Base-by-base conservation (phyloP, 352 stramenopile species). In the Phytophthora fragariaefolia region DNA sequence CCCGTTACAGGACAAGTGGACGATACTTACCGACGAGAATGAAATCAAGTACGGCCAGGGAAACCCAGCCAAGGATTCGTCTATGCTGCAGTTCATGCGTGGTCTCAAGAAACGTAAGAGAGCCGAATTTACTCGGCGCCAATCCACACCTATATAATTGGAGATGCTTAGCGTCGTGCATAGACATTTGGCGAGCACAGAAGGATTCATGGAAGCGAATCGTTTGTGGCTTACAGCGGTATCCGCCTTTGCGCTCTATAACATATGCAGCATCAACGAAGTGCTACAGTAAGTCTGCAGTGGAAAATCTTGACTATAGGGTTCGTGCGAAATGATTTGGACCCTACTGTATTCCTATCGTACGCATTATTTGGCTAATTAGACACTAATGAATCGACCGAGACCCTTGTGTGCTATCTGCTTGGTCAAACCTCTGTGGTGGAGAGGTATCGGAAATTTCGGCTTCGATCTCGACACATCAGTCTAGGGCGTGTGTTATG, bases 191-290 rank as follows among this genome's bases (percentile, higher is more conserved):
- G n/a, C 10, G 15, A 38, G 17, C 20, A 13, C 58, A 6, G 34
- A 8, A 1, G 58, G 58, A 12, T 66, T 66, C 15, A 46, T 36
- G 5, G 38, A 58, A 30, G 36, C 26, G 17, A 38, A 18, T 10
- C 58, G 47, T 1, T 34, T 59, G 28, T 59, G 49, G 48, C 59
- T 59, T 23, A 12, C 12, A 8, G 49, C 58, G 15, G 50, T 60
- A n/a, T 48, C 40, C 1, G 36, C 40, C 2, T 55, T 66, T 24
- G 27, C 58, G 18, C 55, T 60, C 12, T 66, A 66, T 15, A 27
- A 38, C 4, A 66, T 59, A 40, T 66, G 48, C 27, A 38, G 48
- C 15, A 54, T 66, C 28, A 59, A 66, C 10, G 58, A 66, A 28
- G 28, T 66, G 13, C 15, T 54, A n/a, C n/a, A n/a, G n/a, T n/a